Evolutionary conservation across 192 early-diverging fungal species (phyloP).

Genomic region (Funneliformis mosseae): DNA sequence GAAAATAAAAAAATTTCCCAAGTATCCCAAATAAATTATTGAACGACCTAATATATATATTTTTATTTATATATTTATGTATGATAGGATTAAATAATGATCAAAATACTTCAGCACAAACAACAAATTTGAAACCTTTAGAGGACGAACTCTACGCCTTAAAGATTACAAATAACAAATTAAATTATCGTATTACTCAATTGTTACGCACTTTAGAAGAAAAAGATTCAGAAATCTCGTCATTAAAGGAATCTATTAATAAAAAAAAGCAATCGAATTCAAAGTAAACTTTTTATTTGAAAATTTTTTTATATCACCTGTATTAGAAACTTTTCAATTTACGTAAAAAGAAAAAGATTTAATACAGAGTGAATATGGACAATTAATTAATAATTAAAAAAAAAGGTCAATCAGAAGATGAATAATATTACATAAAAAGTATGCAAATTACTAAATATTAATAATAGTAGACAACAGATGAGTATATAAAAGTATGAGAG

Average conservation of each 20-base stretch:
- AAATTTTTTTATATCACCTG: neutral
- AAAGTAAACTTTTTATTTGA: neutral
- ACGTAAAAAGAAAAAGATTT: too few relatives aligned
- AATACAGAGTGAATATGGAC: too few relatives aligned
- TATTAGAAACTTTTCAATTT: neutral
- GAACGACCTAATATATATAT: neutral
- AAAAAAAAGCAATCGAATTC: neutral
- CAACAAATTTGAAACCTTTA: neutral
- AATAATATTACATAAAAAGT: too few relatives aligned
- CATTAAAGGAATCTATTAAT: neutral
- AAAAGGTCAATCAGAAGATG: too few relatives aligned
- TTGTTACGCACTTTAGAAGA: neutral
- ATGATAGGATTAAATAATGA: neutral
- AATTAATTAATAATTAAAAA: too few relatives aligned
- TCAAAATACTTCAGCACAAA: neutral
- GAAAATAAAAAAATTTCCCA: too few relatives aligned
- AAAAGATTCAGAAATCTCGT: constrained; percentile 12
- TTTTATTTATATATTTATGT: neutral
- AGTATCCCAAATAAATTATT: neutral
- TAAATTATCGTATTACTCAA: constrained; percentile 5
- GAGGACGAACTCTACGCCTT: neutral
- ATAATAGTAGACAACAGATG: too few relatives aligned
- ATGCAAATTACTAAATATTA: too few relatives aligned
- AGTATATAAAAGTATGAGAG: too few relatives aligned
- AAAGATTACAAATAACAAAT: neutral